phyloP scores from a whole-genome alignment of 306 rosid species.

The Oemleria cerasiformis region DNA sequence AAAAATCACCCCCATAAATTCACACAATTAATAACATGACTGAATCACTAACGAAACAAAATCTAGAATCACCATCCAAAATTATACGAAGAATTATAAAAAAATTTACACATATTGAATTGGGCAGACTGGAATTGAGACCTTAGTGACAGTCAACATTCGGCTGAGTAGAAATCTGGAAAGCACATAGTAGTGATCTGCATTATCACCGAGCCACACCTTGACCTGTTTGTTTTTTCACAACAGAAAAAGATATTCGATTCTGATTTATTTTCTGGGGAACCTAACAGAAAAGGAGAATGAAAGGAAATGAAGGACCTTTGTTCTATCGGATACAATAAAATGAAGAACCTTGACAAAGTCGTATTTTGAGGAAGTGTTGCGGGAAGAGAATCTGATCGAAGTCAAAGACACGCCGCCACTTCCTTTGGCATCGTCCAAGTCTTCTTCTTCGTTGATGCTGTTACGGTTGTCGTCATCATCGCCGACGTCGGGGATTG shows the following conservation, averaged over 20 bases:
- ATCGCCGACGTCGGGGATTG: conserved; percentile 19
- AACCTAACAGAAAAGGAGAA: conserved; percentile 13
- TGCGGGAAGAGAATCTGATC: conserved; percentile 64
- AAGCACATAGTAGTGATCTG: conserved; percentile 91
- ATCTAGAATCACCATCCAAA: no score
- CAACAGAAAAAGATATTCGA: conserved; percentile 11
- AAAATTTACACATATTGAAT: background rate
- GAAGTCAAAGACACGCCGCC: conserved; percentile 33
- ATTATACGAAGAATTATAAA: no score
- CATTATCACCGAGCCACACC: conserved; percentile 98
- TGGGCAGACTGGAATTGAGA: conserved; percentile 16
- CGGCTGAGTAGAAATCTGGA: conserved; percentile 89
- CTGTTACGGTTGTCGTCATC: conserved; percentile 6
- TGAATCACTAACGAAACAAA: background rate
- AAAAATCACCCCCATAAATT: conserved; percentile 36
- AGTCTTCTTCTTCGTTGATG: conserved; percentile 49
- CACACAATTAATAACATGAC: conserved; percentile 9
- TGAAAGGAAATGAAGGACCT: conserved; percentile 6
- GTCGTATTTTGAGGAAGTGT: conserved; percentile 92
- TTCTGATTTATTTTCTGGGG: background rate
- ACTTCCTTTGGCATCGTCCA: conserved; percentile 25
- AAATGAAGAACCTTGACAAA: conserved; percentile 62
- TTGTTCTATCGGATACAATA: background rate
- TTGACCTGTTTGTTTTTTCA: conserved; percentile 48
- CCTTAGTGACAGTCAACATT: conserved; percentile 95